Base-by-base conservation (phyloP, 768 basidiomycete genomes). In the Termitomyces sp. region DNA sequence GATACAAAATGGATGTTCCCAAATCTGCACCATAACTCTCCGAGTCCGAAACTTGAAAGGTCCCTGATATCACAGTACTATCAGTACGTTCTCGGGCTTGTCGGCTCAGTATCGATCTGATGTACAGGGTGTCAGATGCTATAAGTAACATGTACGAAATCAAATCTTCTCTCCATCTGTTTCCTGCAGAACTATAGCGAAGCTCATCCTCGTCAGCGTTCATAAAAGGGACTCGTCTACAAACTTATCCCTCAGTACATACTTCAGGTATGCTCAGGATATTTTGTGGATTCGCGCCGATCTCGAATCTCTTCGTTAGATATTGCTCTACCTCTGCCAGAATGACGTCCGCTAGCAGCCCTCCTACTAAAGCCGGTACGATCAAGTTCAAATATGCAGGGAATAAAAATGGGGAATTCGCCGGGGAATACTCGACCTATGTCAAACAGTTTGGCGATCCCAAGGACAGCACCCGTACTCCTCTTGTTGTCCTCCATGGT, bases 401-500 rank as follows among this genome's bases (percentile, higher is more conserved):
- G 12, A 50, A 57, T 42, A 2, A 34, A 34, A 34, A 10, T 4
- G 41, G 41, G 41, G 41, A 42, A 21, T 42, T 42, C 17, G 19
- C 41, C 4, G 41, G 41, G 32, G 59, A 56, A 4, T 60, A 37
- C 41, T 45, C 55, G 23, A 63, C 59, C 3, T 63, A 56, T 38
- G 59, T 58, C 40, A 63, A 59, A 37, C 38, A 60, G 38, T 46
- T 60, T 14, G 62, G 62, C 4, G 46, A 57, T 37, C 19, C 59
- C 5, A 54, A 58, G n/a, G 21, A 41, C 17, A 27, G 44, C 49
- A 29, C 32, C 16, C 42, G 54, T 10, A 48, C 53, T 44, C 79
- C 79, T 0, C 60, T 80, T 1, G 60, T 80, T 25, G 69, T 69
- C 0, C 63, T 80, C 1, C 79, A 82, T 52, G 80, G 80, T 16